phyloP scores from a whole-genome alignment of 2,329 filamentous ascomycete species.

The Metarhizium humberi region DNA sequence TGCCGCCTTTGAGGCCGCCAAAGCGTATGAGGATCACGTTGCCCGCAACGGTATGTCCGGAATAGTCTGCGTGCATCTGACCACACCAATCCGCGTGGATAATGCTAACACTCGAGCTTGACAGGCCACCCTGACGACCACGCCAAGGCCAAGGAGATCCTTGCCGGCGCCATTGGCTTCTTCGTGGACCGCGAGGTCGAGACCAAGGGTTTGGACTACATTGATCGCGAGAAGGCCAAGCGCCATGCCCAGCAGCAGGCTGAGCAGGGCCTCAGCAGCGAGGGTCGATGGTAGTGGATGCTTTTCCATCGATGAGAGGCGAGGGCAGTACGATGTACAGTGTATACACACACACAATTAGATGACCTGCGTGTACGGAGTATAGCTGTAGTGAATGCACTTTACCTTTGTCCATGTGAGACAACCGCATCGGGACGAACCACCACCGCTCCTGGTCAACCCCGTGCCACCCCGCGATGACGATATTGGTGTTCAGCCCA shows the following conservation, averaged over 20 bases:
- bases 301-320: no score
- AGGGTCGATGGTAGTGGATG: constrained; percentile 6
- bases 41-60: constrained; percentile 13
- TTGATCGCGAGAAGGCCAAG: constrained; percentile 20
- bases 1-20: constrained; percentile 21
- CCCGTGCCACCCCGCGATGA: no score
- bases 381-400: no score
- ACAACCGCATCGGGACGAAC: no score
- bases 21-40: constrained; percentile 20
- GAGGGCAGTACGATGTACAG: no score
- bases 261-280: constrained; percentile 13
- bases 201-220: constrained; percentile 18
- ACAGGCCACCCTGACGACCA: constrained; percentile 18
- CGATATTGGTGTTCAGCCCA: no score
- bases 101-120: background rate
- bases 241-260: constrained; percentile 16
- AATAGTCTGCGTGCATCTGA: background rate
- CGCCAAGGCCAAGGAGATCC: constrained; percentile 20
- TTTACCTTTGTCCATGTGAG: no score
- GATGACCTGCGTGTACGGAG: no score
- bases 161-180: constrained; percentile 17
- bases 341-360: no score
- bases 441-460: no score
- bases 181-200: constrained; percentile 24
- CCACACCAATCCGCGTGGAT: background rate